Base-by-base conservation (phyloP, 2,329 filamentous ascomycete genomes). In the Ophiostoma piceae region DNA sequence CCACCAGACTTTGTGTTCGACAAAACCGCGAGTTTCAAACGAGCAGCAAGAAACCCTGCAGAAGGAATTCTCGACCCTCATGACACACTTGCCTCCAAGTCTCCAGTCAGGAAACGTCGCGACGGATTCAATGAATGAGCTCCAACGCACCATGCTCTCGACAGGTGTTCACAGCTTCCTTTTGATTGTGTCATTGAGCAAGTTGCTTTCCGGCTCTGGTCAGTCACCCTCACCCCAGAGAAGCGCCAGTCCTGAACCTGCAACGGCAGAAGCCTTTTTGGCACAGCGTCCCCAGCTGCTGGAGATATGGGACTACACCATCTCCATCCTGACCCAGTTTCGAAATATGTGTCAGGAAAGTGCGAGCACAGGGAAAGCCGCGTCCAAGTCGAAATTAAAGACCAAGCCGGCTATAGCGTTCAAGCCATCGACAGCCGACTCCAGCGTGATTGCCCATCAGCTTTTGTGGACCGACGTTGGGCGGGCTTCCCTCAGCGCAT, bases 251-350 rank as follows among this genome's bases (percentile, higher is more conserved):
- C 32, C 57, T 19, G 67, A 43, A n/a, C 22, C 22, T 6, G 22
- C 19, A 1, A 12, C 66, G 7, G 47, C 60, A 4, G 69, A 43
- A 4, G 57, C 60, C 1, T 54, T 66, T 11, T n/a, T 57, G 1
- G 19, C 43, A 68, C 69, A 68, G 29, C 71, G 67, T 3, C 66
- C 62, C 6, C 68, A 67, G 14, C 62, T 71, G 3, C 37, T 71
- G 1, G 69, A 72, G 39, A 68, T 71, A 2, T 72, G 71, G 71
- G 69, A 71, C 51, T 54, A 65, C 41, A n/a, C 69, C 2, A 66
- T 60, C 1, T 71, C 69, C 2, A 57, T 72, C 6, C 66, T 72
- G 12, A 66, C 16, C 47, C 43, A 68, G 29, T 69, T 71, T 9
- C 66, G 37, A 29, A 62, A 32, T 12, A 39, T 68, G 0, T 64